Conservation (phyloP, 1,139 yeast species). For the Scheffersomyces stambukii region DNA sequence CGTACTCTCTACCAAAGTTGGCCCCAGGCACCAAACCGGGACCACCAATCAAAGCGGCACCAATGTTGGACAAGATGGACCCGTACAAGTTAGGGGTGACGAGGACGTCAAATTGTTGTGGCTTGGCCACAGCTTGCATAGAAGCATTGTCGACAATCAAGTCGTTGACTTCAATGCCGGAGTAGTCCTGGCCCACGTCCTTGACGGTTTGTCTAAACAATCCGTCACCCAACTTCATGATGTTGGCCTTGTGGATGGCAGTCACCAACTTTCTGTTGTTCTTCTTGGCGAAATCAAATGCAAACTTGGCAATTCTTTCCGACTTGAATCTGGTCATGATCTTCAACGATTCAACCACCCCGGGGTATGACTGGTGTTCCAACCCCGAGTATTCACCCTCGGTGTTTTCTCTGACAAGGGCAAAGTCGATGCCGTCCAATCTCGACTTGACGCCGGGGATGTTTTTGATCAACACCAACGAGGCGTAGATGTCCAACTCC, state of each 20-base stretch:
- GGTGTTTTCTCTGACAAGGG: slow-evolving; percentile 91
- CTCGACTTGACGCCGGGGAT: slow-evolving; percentile 93
- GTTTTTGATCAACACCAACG: slow-evolving; percentile 87
- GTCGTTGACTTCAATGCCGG: slow-evolving; percentile 78
- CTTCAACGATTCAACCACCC: slow-evolving; percentile 95
- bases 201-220: slow-evolving; percentile 92
- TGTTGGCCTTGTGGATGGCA: slow-evolving; percentile 98
- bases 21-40: slow-evolving; percentile 99
- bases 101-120: slow-evolving; percentile 96
- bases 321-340: slow-evolving; percentile 92
- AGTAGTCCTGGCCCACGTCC: slow-evolving; percentile 87
- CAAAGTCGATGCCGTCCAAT: slow-evolving; percentile 84
- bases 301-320: slow-evolving; percentile 96
- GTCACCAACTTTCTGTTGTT: slow-evolving; percentile 91
- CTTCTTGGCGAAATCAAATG: slow-evolving; percentile 91
- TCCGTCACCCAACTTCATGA: slow-evolving; percentile 98
- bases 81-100: slow-evolving; percentile 99
- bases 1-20: slow-evolving; percentile 95
- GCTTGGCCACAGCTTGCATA: slow-evolving; percentile 98
- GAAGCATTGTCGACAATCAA: slow-evolving; percentile 98
- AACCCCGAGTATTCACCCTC: slow-evolving; percentile 99
- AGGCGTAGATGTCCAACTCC: slow-evolving; percentile 93
- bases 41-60: slow-evolving; percentile 98
- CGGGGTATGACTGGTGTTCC: slow-evolving; percentile 96
- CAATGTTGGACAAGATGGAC: slow-evolving; percentile 93